Evolutionary conservation across 306 rosid genomes (phyloP).

Genomic region (Castanea crenata): DNA sequence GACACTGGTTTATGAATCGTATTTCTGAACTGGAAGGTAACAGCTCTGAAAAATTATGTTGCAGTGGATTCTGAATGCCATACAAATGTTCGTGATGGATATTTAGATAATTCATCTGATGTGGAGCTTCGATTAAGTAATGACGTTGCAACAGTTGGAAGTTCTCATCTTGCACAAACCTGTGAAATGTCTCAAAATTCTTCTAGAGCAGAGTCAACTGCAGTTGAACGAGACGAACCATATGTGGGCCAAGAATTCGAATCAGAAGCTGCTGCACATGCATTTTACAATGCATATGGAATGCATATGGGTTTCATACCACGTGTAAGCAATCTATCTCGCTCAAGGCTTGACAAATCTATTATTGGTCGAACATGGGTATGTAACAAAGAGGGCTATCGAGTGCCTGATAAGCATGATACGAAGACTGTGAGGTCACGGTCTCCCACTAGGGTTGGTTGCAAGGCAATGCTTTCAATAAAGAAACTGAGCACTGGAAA

Average conservation of each 20-base stretch:
- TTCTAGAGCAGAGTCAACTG: slow-evolving; percentile 7
- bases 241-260: slow-evolving; percentile 39
- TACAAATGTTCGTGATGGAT: not conserved
- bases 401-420: slow-evolving; percentile 26
- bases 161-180: slow-evolving; percentile 9
- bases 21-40: no score
- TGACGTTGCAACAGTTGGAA: not conserved
- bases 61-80: slow-evolving; percentile 28
- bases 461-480: slow-evolving; percentile 34
- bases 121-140: slow-evolving; percentile 9
- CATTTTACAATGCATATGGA: slow-evolving; percentile 35
- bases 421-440: slow-evolving; percentile 24
- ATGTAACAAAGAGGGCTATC: slow-evolving; percentile 46
- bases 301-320: slow-evolving; percentile 28
- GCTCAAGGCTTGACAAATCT: slow-evolving; percentile 33
- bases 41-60: slow-evolving; percentile 2
- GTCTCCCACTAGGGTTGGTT: slow-evolving; percentile 32
- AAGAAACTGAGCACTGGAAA: slow-evolving; percentile 25
- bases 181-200: slow-evolving; percentile 5
- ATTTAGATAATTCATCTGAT: slow-evolving; percentile 14
- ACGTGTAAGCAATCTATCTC: slow-evolving; percentile 29
- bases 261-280: slow-evolving; percentile 25
- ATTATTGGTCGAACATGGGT: slow-evolving; percentile 28
- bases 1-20: no score
- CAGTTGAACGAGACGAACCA: slow-evolving; percentile 24